phyloP scores from a whole-genome alignment of 331 rosid species.

The Spiraea crenata region DNA sequence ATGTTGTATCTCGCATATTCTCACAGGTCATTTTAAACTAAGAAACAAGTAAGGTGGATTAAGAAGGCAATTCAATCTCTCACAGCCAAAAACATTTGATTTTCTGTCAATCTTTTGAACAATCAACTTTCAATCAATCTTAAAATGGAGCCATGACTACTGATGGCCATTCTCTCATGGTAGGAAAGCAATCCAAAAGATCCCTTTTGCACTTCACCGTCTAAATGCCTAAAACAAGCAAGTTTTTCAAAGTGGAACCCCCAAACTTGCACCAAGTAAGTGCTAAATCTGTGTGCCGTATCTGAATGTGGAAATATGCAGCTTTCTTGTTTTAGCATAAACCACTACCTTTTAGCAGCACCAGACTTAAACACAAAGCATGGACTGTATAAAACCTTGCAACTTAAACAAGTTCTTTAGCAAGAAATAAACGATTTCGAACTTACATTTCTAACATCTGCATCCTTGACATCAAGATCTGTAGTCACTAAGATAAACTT shows the following conservation, averaged over 20 bases:
- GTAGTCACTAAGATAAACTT: conserved; percentile 91
- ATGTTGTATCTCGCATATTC: not conserved
- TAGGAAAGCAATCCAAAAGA: not conserved
- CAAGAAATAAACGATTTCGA: not conserved
- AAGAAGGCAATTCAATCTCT: not conserved
- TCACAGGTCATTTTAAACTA: not conserved
- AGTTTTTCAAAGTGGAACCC: not conserved
- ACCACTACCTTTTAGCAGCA: not conserved
- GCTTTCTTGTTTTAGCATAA: not conserved
- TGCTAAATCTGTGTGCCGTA: not conserved
- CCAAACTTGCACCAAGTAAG: not conserved
- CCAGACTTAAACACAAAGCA: not conserved
- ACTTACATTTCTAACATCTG: conserved; percentile 93
- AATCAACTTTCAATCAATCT: no score
- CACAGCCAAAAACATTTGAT: not conserved
- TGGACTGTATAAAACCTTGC: not conserved
- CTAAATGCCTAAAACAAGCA: not conserved
- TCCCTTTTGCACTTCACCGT: not conserved
- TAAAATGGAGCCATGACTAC: not conserved
- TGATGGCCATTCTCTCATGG: not conserved
- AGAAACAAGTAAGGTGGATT: conserved; percentile 1
- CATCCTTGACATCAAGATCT: conserved; percentile 91
- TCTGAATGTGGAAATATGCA: not conserved
- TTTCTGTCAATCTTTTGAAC: not conserved
- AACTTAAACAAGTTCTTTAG: not conserved